A percentile compares a stretch with the other conserved stretches of the same genome.
Evolutionary conservation across 345 rosid genomes (phyloP).

Genomic region (Gossypium anomalum): DNA sequence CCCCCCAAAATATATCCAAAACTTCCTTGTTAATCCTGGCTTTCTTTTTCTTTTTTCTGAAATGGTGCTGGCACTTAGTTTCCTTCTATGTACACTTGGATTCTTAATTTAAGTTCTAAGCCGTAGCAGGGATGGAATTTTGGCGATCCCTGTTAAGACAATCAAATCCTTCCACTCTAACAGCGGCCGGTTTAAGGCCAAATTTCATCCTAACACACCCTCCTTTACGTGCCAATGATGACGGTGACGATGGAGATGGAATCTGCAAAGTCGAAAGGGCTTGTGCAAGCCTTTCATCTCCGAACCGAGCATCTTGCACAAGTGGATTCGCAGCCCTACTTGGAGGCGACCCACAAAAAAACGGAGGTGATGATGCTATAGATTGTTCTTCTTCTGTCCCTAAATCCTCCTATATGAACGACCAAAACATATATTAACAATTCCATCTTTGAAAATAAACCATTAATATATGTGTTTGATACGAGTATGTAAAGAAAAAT

Average conservation of each 20-base stretch:
- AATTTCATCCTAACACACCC: conserved; percentile 71
- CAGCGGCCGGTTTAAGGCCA: conserved; percentile 79
- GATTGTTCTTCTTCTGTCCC: conserved; percentile 43
- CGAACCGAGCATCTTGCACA: conserved; percentile 75
- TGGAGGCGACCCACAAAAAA: conserved; percentile 86
- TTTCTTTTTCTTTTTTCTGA: conserved; percentile 5
- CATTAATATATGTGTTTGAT: neutral
- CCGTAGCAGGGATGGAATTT: conserved; percentile 88
- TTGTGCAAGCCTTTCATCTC: conserved; percentile 47
- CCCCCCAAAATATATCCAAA: conserved; percentile 22
- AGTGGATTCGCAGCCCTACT: conserved; percentile 78
- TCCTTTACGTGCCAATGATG: conserved; percentile 58
- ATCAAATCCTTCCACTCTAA: conserved; percentile 99
- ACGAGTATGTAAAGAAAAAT: too few species aligned
- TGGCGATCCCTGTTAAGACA: conserved; percentile 95
- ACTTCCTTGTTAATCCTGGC: conserved; percentile 36
- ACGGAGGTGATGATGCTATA: conserved; percentile 62
- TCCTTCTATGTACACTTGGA: conserved; percentile 64
- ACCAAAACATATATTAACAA: too few species aligned
- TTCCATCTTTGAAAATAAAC: neutral
- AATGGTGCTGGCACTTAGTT: conserved; percentile 29
- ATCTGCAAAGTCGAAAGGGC: conserved; percentile 35
- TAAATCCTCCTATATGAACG: conserved; percentile 33
- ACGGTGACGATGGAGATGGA: conserved; percentile 60
- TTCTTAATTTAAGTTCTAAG: conserved; percentile 44